Conservation (phyloP, 352 stramenopile species). For the Phytophthora pluvialis region DNA sequence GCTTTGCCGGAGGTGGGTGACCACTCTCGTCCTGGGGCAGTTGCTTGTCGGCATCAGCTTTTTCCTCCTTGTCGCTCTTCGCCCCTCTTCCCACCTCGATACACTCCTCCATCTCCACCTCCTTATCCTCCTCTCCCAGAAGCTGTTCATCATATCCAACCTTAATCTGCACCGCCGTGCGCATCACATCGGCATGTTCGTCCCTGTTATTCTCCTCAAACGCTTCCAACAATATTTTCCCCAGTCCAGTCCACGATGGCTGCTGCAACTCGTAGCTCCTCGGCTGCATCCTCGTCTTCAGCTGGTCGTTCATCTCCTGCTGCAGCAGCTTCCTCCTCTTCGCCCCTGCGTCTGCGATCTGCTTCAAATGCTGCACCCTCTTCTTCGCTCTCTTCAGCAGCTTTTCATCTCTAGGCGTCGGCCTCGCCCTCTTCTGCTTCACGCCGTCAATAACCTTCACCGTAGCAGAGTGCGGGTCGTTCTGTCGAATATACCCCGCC, state of each 20-base stretch:
- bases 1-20: constrained; percentile 17
- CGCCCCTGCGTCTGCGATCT: constrained; percentile 11
- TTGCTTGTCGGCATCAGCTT: constrained; percentile 3
- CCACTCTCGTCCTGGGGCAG: constrained; percentile 5
- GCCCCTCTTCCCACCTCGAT: neutral
- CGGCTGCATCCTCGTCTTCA: constrained; percentile 19
- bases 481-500: constrained; percentile 45
- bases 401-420: constrained; percentile 11
- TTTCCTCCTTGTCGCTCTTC: neutral
- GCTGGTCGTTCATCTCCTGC: constrained; percentile 18
- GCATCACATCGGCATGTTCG: constrained; percentile 20
- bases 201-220: constrained; percentile 65
- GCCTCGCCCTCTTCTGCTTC: neutral
- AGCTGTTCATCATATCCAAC: constrained; percentile 23
- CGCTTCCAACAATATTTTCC: constrained; percentile 65
- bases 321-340: constrained; percentile 46
- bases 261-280: constrained; percentile 52
- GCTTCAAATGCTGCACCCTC: constrained; percentile 35
- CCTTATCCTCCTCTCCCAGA: neutral
- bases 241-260: constrained; percentile 56
- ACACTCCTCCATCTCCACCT: constrained; percentile 5
- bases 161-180: constrained; percentile 37
- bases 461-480: constrained; percentile 52
- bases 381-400: constrained; percentile 21
- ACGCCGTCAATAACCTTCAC: constrained; percentile 37